Percentiles rank a stretch among this genome's conserved stretches.
phyloP scores from a whole-genome alignment of 768 basidiomycete genomes.

The Boletus rubescentipes region DNA sequence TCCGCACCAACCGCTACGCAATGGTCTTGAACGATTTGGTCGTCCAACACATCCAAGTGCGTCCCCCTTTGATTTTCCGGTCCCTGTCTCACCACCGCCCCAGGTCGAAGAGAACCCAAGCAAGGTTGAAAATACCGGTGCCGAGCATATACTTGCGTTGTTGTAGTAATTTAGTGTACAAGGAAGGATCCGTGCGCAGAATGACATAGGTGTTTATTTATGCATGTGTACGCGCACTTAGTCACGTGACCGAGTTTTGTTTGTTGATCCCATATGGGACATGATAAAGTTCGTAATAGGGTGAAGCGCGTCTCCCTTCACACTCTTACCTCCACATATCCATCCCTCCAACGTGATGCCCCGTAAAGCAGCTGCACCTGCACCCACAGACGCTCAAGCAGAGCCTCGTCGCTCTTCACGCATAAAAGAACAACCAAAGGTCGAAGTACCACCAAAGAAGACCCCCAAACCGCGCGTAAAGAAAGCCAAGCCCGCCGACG shows the following conservation, averaged over 20 bases:
- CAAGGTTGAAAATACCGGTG: conserved; percentile 9
- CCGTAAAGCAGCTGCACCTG: conserved; percentile 60
- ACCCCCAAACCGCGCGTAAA: conserved; percentile 59
- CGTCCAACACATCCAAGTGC: conserved; percentile 62
- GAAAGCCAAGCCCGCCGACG: conserved; percentile 39
- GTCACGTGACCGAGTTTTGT: conserved; percentile 35
- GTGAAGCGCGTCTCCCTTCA: conserved; percentile 32
- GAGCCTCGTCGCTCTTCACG: conserved; percentile 72
- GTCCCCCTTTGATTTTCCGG: conserved; percentile 15
- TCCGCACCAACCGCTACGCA: conserved; percentile 62
- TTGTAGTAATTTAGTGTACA: conserved; percentile 4
- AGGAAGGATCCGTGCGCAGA: conserved; percentile 19
- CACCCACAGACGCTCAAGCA: conserved; percentile 34
- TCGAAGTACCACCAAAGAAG: conserved; percentile 52
- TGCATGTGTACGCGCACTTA: conserved; percentile 31
- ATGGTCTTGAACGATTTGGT: conserved; percentile 68
- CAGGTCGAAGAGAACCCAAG: conserved; percentile 16
- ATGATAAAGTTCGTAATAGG: conserved; percentile 37
- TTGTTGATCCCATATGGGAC: conserved; percentile 31
- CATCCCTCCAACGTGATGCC: conserved; percentile 47
- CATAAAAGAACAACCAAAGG: conserved; percentile 71
- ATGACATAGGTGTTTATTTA: conserved; percentile 22
- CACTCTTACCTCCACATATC: conserved; percentile 17
- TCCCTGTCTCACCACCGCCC: not conserved
- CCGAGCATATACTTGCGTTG: conserved; percentile 11